Percentiles rank a stretch among this genome's conserved stretches.
Evolutionary conservation across 106 monocot genomes (phyloP).

Genomic region (Gastrodia elata): DNA sequence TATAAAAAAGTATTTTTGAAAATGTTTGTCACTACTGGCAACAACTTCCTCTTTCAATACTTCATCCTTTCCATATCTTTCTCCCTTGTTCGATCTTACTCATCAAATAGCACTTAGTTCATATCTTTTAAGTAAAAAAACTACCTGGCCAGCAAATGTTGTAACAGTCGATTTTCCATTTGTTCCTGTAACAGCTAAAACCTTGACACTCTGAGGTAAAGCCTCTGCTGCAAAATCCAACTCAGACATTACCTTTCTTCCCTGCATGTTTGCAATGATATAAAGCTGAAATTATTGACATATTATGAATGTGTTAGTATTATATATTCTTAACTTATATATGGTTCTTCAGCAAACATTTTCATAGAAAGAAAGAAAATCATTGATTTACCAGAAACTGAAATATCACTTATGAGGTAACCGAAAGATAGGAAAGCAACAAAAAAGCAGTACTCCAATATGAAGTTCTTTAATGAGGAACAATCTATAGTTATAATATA

Average conservation of each 20-base stretch:
- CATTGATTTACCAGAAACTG: neutral
- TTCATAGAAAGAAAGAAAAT: neutral
- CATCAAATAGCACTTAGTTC: conserved; percentile 2
- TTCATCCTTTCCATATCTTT: conserved; percentile 6
- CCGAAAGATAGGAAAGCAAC: neutral
- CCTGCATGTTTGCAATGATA: conserved; percentile 12
- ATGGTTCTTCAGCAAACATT: neutral
- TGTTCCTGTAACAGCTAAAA: conserved; percentile 44
- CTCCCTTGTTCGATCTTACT: conserved; percentile 6
- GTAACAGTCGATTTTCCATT: conserved; percentile 51
- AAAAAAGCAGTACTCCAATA: neutral
- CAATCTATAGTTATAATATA: neutral
- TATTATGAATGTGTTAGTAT: neutral
- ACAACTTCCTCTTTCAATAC: neutral
- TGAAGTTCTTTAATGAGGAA: neutral
- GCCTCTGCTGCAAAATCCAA: conserved; percentile 45
- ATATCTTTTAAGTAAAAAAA: neutral
- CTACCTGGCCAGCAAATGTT: conserved; percentile 40
- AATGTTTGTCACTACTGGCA: neutral
- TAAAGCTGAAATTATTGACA: neutral
- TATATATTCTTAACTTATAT: neutral
- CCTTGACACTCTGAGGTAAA: conserved; percentile 24
- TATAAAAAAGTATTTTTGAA: neutral
- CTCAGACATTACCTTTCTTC: conserved; percentile 39
- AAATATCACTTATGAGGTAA: neutral